Conservation (phyloP, 352 stramenopile species). For the Globisporangium mamillatum region DNA sequence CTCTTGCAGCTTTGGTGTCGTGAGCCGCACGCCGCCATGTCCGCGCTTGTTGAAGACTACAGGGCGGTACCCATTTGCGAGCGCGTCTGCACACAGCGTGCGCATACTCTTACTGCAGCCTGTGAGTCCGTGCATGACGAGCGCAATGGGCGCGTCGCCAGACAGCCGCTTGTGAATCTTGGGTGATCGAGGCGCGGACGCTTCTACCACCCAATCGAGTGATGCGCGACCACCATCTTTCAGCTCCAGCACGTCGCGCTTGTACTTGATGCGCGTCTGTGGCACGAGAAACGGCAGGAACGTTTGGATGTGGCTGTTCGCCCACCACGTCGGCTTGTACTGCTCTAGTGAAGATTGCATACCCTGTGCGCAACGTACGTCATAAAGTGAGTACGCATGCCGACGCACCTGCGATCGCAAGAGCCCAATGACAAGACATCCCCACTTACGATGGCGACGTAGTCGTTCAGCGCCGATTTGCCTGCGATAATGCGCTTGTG, state of each 20-base stretch:
- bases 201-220: conserved; percentile 64
- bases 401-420: neutral
- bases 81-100: conserved; percentile 58
- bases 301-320: conserved; percentile 70
- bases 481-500: conserved; percentile 58
- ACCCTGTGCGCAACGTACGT: conserved; percentile 19
- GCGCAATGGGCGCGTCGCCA: conserved; percentile 43
- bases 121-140: conserved; percentile 72
- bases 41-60: conserved; percentile 87
- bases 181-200: conserved; percentile 18
- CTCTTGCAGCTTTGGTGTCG: conserved; percentile 61
- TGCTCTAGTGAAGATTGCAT: conserved; percentile 47
- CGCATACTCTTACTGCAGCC: conserved; percentile 63
- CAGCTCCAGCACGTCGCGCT: conserved; percentile 53
- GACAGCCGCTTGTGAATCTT: conserved; percentile 1
- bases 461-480: conserved; percentile 64
- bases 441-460: conserved; percentile 32
- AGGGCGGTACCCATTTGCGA: conserved; percentile 59
- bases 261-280: conserved; percentile 51
- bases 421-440: neutral
- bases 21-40: conserved; percentile 57
- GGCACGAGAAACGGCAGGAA: conserved; percentile 71
- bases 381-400: neutral
- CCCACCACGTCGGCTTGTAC: conserved; percentile 75
- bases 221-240: conserved; percentile 62